These are phyloP conservation scores for Yarrowia osloensis DNA, from an alignment of 805 yeast genomes.

Conservation along the genomic window DNA sequence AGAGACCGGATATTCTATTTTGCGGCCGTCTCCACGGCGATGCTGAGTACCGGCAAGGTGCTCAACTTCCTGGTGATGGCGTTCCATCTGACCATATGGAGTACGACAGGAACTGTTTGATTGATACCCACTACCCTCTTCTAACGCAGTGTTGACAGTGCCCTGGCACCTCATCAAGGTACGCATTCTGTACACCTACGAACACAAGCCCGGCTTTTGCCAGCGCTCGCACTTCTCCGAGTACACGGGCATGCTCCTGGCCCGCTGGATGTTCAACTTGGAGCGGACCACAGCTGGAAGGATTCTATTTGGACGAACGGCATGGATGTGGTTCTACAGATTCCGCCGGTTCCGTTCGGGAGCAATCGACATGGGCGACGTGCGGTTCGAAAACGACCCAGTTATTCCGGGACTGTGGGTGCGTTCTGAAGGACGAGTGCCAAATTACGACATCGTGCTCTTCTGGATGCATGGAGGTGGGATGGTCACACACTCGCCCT, in stretches of 20 bases:
- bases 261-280: slow-evolving; percentile 17
- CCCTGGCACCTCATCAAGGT: slow-evolving; percentile 21
- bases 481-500: slow-evolving; percentile 43
- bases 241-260: slow-evolving; percentile 13
- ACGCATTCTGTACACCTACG: slow-evolving; percentile 25
- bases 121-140: background rate
- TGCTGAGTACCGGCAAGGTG: slow-evolving; percentile 14
- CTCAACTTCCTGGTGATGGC: slow-evolving; percentile 11
- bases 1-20: slow-evolving; percentile 24
- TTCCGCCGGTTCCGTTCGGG: slow-evolving; percentile 41
- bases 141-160: slow-evolving; percentile 20
- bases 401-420: slow-evolving; percentile 44
- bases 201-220: slow-evolving; percentile 20
- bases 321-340: slow-evolving; percentile 35
- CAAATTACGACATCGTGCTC: slow-evolving; percentile 46
- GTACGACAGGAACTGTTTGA: background rate
- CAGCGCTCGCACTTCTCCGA: slow-evolving; percentile 21
- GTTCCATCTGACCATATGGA: background rate
- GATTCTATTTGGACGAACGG: slow-evolving; percentile 37
- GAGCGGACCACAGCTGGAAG: slow-evolving; percentile 35
- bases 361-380: slow-evolving; percentile 40
- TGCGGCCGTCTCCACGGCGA: slow-evolving; percentile 1
- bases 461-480: slow-evolving; percentile 52
- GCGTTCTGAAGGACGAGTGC: slow-evolving; percentile 41
- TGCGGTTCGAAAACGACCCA: slow-evolving; percentile 35